Percentiles rank a stretch among this genome's conserved stretches.
These are phyloP conservation scores for Epichloe glyceriae DNA, from an alignment of 2,329 filamentous ascomycete genomes.

Conservation along the genomic window DNA sequence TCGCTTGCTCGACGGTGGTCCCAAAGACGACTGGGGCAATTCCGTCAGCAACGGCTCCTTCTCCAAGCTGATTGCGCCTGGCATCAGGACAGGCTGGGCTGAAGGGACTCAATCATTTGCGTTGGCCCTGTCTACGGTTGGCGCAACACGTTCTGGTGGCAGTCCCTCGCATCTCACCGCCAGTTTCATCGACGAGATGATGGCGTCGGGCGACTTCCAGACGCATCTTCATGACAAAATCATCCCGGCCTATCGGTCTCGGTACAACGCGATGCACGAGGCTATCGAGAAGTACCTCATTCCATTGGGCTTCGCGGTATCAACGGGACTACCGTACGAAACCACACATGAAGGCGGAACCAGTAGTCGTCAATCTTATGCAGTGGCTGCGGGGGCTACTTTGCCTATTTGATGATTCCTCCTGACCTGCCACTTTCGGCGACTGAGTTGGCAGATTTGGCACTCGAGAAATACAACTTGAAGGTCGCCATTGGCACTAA, in stretches of 20 bases:
- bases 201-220: constrained; percentile 9
- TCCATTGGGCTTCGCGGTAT: constrained; percentile 9
- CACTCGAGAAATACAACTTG: constrained; percentile 50
- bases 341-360: background rate
- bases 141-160: constrained; percentile 42
- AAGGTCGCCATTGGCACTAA: constrained; percentile 54
- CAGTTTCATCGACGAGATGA: constrained; percentile 9
- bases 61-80: constrained; percentile 74
- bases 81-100: constrained; percentile 76
- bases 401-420: background rate
- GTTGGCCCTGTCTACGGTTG: constrained; percentile 38
- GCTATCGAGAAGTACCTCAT: constrained; percentile 9
- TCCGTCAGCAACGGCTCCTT: constrained; percentile 79
- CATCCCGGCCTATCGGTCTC: constrained; percentile 10
- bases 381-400: constrained; percentile 1
- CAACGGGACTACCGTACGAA: constrained; percentile 8
- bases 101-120: constrained; percentile 51
- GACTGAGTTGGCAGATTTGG: constrained; percentile 14
- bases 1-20: background rate
- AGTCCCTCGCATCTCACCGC: constrained; percentile 25
- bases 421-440: background rate
- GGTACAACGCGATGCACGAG: constrained; percentile 9
- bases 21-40: constrained; percentile 56
- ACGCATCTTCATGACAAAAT: constrained; percentile 10
- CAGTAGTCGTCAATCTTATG: background rate